These are phyloP conservation scores for Coemansia aciculifera DNA, from an alignment of 192 early-diverging fungal species.

Conservation along the genomic window DNA sequence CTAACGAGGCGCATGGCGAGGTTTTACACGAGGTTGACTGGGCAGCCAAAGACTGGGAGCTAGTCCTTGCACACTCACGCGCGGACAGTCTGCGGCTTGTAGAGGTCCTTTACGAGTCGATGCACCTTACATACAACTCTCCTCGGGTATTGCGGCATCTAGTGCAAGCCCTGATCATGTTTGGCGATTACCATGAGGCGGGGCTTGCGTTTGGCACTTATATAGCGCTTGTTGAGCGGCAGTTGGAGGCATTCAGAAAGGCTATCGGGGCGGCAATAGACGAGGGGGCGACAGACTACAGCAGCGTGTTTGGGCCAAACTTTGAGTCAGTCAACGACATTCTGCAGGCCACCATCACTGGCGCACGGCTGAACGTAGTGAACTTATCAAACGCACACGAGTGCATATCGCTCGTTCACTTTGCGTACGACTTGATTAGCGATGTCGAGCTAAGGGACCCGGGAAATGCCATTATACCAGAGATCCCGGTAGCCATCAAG, in stretches of 20 bases:
- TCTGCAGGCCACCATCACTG: conserved; percentile 37
- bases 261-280: conserved; percentile 12
- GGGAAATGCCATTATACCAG: conserved; percentile 21
- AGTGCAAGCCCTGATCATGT: conserved; percentile 56
- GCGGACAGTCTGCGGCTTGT: conserved; percentile 61
- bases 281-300: conserved; percentile 5
- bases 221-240: conserved; percentile 57
- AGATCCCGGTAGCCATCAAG: conserved; percentile 9
- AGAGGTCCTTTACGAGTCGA: conserved; percentile 63
- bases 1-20: conserved; percentile 60
- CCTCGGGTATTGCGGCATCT: conserved; percentile 66
- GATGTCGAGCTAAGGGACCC: conserved; percentile 38
- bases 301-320: conserved; percentile 1
- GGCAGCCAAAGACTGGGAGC: conserved; percentile 61
- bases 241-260: conserved; percentile 40
- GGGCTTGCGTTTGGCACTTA: conserved; percentile 68
- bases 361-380: conserved; percentile 52
- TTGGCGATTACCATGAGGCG: conserved; percentile 77
- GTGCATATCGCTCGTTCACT: conserved; percentile 42
- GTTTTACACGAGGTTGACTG: conserved; percentile 65
- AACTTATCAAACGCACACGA: conserved; percentile 33
- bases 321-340: conserved; percentile 31
- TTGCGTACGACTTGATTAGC: conserved; percentile 41
- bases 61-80: conserved; percentile 56
- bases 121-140: conserved; percentile 70